These are phyloP conservation scores for Colletotrichum sp. DNA, from an alignment of 2,329 filamentous ascomycete species.

Conservation along the genomic window DNA sequence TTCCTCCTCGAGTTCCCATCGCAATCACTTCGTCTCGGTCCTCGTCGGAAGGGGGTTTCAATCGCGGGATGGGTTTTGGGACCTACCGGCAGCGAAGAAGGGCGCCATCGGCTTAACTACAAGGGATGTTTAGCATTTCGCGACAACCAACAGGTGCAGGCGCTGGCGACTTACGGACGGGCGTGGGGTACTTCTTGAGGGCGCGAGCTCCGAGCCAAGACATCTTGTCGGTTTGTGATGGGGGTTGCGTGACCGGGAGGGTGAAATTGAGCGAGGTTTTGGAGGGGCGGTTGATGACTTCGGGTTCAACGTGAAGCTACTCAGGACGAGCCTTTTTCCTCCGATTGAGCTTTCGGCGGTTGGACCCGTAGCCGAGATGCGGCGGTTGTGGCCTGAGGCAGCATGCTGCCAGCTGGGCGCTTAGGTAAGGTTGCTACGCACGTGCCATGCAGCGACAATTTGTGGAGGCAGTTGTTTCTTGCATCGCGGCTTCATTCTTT, in stretches of 20 bases:
- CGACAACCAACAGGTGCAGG: conserved; percentile 1
- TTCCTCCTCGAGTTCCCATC: not conserved
- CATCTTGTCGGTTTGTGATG: conserved; percentile 63
- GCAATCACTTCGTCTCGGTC: not conserved
- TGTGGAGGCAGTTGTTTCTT: not conserved
- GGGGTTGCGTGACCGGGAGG: conserved; percentile 35
- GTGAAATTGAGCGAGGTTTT: conserved; percentile 35
- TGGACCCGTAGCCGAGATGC: conserved; percentile 38
- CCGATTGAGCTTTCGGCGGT: conserved; percentile 31
- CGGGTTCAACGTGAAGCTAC: conserved; percentile 35
- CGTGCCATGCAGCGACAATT: not conserved
- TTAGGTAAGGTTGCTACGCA: not conserved
- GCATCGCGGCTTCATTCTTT: not conserved
- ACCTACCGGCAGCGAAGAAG: conserved; percentile 94
- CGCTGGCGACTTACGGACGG: conserved; percentile 68
- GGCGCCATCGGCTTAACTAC: conserved; percentile 89
- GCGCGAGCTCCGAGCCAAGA: conserved; percentile 71
- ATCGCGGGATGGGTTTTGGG: not conserved
- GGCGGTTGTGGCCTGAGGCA: conserved; percentile 31
- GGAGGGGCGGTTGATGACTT: conserved; percentile 31
- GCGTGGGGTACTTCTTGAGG: conserved; percentile 81
- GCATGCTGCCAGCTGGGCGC: not conserved
- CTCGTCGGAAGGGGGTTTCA: not conserved
- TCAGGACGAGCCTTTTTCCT: conserved; percentile 45
- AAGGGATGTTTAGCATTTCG: conserved; percentile 23